These are phyloP conservation scores for Sporothrix inflata DNA, from an alignment of 2,329 filamentous ascomycete genomes.

Conservation along the genomic window DNA sequence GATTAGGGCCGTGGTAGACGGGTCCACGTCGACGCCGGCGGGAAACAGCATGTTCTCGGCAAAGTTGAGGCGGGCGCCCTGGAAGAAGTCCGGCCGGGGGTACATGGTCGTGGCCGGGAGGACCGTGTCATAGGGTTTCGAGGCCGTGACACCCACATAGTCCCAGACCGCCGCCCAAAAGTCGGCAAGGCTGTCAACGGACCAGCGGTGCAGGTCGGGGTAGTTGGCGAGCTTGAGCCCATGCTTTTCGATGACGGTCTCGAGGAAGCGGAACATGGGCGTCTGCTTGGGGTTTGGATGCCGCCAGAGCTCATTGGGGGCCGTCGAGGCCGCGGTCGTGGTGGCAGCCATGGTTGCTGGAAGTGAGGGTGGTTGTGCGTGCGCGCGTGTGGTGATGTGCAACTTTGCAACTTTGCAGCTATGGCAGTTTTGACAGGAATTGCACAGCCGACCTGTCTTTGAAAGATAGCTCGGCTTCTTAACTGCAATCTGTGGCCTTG, in stretches of 20 bases:
- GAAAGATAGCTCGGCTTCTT: constrained; percentile 12
- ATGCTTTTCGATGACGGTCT: constrained; percentile 70
- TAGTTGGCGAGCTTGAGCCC: constrained; percentile 67
- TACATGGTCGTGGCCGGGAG: constrained; percentile 72
- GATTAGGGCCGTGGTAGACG: constrained; percentile 71
- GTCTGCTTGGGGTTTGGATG: constrained; percentile 69
- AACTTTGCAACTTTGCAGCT: background rate
- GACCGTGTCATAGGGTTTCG: constrained; percentile 68
- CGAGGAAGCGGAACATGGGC: constrained; percentile 72
- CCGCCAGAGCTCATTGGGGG: constrained; percentile 62
- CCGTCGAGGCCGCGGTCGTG: background rate
- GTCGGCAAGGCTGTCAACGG: constrained; percentile 69
- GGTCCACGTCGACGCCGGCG: constrained; percentile 53
- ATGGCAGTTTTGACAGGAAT: background rate
- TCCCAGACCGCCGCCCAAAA: constrained; percentile 91
- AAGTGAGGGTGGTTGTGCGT: background rate
- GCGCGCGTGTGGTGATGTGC: background rate
- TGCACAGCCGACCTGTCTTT: background rate
- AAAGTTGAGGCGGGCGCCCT: constrained; percentile 81
- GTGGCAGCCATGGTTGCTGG: constrained; percentile 12
- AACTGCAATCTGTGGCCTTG: background rate
- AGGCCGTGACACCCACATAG: constrained; percentile 75
- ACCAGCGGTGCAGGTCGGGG: constrained; percentile 81
- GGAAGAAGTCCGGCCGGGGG: constrained; percentile 84
- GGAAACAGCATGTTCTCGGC: constrained; percentile 94